Conservation (phyloP, 257 asterid species). For the Penstemon davidsonii region DNA sequence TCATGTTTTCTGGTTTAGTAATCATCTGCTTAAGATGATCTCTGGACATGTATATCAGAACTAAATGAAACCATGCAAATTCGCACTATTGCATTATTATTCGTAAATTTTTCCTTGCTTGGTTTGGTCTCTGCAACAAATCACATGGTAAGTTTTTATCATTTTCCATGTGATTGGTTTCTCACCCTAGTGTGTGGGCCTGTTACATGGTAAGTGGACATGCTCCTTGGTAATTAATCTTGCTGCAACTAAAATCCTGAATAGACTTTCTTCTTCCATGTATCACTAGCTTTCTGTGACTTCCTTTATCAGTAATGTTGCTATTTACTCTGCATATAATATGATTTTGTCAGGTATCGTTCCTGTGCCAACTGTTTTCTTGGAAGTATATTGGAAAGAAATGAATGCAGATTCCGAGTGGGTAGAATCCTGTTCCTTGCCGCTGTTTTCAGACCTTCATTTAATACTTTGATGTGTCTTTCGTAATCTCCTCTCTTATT, state of each 20-base stretch:
- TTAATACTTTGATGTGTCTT: conserved; percentile 13
- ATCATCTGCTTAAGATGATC: conserved; percentile 22
- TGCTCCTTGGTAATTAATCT: background rate
- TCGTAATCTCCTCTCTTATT: background rate
- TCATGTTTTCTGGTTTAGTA: background rate
- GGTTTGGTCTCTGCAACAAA: background rate
- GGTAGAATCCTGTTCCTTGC: conserved; percentile 52
- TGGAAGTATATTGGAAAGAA: conserved; percentile 89
- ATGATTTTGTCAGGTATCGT: conserved; percentile 68
- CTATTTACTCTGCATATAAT: conserved; percentile 14
- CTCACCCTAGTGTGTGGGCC: background rate
- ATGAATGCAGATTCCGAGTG: conserved; percentile 88
- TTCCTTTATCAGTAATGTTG: conserved; percentile 3
- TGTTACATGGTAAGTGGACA: background rate
- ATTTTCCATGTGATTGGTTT: background rate
- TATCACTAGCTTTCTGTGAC: background rate
- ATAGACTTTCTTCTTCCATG: background rate
- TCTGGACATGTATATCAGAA: conserved; percentile 13
- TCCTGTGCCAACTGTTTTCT: conserved; percentile 56
- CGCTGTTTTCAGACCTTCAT: conserved; percentile 22
- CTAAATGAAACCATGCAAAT: conserved; percentile 17
- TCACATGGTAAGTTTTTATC: background rate
- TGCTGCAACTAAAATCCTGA: no score
- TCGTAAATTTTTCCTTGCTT: conserved; percentile 5
- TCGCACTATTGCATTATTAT: background rate